A percentile compares a stretch with the other conserved stretches of the same genome.
phyloP scores from a whole-genome alignment of 2,329 filamentous ascomycete species.

The Fusarium camptoceras region DNA sequence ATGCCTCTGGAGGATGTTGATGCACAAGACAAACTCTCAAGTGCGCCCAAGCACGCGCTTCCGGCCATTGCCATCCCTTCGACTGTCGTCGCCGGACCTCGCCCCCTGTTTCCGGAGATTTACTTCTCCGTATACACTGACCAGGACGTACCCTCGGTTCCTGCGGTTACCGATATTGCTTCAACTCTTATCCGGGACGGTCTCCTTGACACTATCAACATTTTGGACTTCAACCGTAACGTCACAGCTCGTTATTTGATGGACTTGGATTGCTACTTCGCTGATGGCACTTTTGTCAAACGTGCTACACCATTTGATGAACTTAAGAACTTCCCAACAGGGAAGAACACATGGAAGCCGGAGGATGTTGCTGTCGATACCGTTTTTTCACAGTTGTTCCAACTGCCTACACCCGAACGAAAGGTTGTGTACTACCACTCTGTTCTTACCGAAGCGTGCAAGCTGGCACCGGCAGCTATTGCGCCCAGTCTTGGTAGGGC shows the following conservation, averaged over 20 bases:
- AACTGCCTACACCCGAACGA: conserved; percentile 87
- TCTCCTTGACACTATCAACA: conserved; percentile 92
- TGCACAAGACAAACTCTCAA: conserved; percentile 68
- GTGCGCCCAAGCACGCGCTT: conserved; percentile 78
- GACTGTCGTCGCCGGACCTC: conserved; percentile 78
- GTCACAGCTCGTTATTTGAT: conserved; percentile 89
- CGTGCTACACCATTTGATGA: conserved; percentile 93
- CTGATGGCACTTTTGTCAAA: conserved; percentile 90
- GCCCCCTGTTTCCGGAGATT: conserved; percentile 88
- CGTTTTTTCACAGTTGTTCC: conserved; percentile 94
- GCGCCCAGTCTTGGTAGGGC: conserved; percentile 93
- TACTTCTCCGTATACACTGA: conserved; percentile 92
- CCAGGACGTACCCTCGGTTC: conserved; percentile 91
- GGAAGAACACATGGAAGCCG: conserved; percentile 89
- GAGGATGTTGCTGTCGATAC: conserved; percentile 98
- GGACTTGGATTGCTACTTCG: conserved; percentile 94
- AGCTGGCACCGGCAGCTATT: conserved; percentile 94
- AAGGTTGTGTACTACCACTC: conserved; percentile 98
- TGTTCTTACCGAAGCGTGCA: conserved; percentile 93
- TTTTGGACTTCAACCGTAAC: conserved; percentile 91
- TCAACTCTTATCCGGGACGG: conserved; percentile 87
- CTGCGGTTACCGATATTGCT: conserved; percentile 78
- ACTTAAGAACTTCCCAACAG: conserved; percentile 74
- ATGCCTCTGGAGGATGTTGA: conserved; percentile 71
- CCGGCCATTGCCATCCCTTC: conserved; percentile 81